These are phyloP conservation scores for Starmerella khaoyaiensis DNA, from an alignment of 805 yeast genomes.

Conservation along the genomic window DNA sequence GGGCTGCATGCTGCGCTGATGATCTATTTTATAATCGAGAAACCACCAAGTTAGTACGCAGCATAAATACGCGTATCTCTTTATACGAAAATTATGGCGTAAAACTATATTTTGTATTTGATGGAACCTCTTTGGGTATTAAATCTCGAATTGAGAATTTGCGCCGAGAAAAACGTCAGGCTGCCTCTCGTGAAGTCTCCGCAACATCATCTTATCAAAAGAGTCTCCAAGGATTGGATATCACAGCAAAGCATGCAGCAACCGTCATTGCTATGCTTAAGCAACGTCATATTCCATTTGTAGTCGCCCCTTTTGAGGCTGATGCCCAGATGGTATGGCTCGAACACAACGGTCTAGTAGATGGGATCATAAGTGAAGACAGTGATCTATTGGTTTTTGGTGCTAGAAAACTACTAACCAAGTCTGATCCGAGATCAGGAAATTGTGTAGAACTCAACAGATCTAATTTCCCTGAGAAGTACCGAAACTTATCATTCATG, in stretches of 20 bases:
- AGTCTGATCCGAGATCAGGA: conserved; percentile 50
- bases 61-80: conserved; percentile 50
- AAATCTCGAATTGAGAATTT: conserved; percentile 61
- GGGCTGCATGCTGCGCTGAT: conserved; percentile 67
- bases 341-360: conserved; percentile 59
- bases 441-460: conserved; percentile 57
- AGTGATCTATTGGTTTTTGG: conserved; percentile 89
- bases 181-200: not conserved
- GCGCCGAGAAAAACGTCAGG: conserved; percentile 40
- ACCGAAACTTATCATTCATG: conserved; percentile 30
- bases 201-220: not conserved
- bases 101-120: conserved; percentile 79
- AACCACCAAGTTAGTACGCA: conserved; percentile 47
- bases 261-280: conserved; percentile 55
- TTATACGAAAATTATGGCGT: conserved; percentile 58
- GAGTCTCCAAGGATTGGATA: conserved; percentile 46
- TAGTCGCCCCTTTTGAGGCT: conserved; percentile 97
- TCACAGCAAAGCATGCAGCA: conserved; percentile 85
- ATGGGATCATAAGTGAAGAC: conserved; percentile 86
- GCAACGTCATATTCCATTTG: conserved; percentile 42
- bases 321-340: conserved; percentile 92
- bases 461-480: conserved; percentile 30
- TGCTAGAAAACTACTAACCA: conserved; percentile 60
- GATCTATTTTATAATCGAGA: conserved; percentile 62
- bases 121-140: conserved; percentile 76